Evolutionary conservation across 495 filamentous ascomycete species (phyloP), one percentile per base, ranked within the genome.

Genomic region (Chaetomium fimeti): DNA sequence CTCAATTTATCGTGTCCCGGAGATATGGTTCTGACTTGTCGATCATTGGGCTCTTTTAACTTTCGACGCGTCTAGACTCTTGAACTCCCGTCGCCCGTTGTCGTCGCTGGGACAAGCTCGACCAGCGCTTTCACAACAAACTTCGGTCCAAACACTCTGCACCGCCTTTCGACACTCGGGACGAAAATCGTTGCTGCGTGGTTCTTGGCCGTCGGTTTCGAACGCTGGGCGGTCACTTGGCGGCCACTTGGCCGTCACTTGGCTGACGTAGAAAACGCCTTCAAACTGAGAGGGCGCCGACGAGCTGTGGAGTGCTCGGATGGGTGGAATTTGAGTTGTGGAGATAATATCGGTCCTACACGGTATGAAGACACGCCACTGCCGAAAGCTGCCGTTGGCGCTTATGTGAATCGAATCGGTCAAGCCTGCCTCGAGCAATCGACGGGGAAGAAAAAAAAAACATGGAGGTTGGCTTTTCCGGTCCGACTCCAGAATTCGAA

Each of bases 211-310:
- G 20, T 18, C 43, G 27, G 42, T 36, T 8, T 16, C 42, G 57
- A 60, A 59, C 20, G 0, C 56, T 59, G 28, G 56, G 40, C 56
- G 15, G 1, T 20, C 15, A 13, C 57, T 60, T 36, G 32, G 32
- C 32, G 1, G 3, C 2, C 18, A 20, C 60, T 54, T 54, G 36
- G 32, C 48, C 32, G 22, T 12, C 28, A 15, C 57, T 60, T 60
- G 59, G 59, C 59, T 61, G 59, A 61, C 59, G 59, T 62, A 32
- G 48, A 11, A 13, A 42, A n/a, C n/a, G n/a, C n/a, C n/a, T n/a
- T n/a, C n/a, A n/a, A n/a, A n/a, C n/a, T n/a, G n/a, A 36, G 16
- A n/a, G 16, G 22, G 13, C 13, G 7, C 57, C 5, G 42, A 11
- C 8, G 20, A 5, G 1, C 15, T 24, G 1, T 47, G 13, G 42